A percentile compares a stretch with the other conserved stretches of the same genome.
Evolutionary conservation across 2,329 filamentous ascomycete genomes (phyloP).

Genomic region (Botryotinia convoluta): DNA sequence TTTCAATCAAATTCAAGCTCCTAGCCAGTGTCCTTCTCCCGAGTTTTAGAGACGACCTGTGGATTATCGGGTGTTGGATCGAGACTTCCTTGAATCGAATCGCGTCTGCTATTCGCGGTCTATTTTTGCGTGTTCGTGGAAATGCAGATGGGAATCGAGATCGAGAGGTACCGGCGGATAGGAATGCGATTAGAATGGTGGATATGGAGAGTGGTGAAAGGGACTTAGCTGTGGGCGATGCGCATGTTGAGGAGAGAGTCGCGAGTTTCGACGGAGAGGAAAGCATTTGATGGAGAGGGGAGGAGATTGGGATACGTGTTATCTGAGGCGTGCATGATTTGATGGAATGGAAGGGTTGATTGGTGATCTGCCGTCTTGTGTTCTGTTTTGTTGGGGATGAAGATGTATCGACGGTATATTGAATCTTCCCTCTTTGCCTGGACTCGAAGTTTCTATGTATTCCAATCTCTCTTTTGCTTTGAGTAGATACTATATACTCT

Average conservation of each 20-base stretch:
- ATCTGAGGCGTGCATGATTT: accelerated
- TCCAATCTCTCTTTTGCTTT: not conserved
- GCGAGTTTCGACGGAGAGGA: not conserved
- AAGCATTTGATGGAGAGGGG: not conserved
- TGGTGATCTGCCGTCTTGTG: not conserved
- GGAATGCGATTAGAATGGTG: not conserved
- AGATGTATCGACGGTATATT: not conserved
- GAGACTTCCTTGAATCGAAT: not conserved
- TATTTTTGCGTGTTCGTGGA: not conserved
- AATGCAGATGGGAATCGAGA: not conserved
- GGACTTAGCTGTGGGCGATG: not conserved
- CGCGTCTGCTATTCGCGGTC: not conserved
- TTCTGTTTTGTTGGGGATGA: not conserved
- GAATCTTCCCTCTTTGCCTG: not conserved
- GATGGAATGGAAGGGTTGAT: not conserved
- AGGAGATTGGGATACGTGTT: not conserved
- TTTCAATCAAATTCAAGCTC: not conserved
- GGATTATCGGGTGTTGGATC: not conserved
- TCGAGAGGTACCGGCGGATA: not conserved
- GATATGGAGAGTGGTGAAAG: not conserved
- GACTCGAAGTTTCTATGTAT: not conserved
- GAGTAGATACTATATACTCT: not conserved
- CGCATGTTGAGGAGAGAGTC: not conserved
- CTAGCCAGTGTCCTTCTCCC: not conserved
- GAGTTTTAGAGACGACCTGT: not conserved